Percentiles rank a stretch among this genome's conserved stretches.
Conservation (phyloP, 164 flowering plant genomes). For the Akebia trifoliata region DNA sequence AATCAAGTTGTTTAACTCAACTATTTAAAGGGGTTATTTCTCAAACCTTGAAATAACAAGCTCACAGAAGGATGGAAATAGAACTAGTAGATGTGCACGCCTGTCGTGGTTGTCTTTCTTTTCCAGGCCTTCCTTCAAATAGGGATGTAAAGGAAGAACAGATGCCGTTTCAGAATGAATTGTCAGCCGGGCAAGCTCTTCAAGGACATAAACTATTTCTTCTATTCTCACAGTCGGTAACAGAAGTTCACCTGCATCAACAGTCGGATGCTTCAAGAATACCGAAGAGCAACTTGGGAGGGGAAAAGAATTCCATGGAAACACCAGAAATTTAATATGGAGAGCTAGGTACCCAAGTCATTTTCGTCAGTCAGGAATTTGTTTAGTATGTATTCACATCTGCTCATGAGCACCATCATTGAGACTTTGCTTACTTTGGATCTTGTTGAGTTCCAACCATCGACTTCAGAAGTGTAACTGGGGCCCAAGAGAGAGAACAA, state of each 20-base stretch:
- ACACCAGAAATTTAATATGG: neutral
- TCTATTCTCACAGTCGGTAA: constrained; percentile 73
- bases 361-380: constrained; percentile 70
- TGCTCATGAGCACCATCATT: constrained; percentile 47
- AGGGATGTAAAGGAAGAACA: constrained; percentile 54
- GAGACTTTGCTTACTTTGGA: constrained; percentile 74
- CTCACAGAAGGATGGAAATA: constrained; percentile 80
- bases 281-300: neutral
- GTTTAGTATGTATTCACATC: constrained; percentile 75
- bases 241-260: constrained; percentile 57
- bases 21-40: neutral
- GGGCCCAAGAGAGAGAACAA: constrained; percentile 4
- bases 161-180: constrained; percentile 67
- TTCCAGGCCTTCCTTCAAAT: constrained; percentile 38
- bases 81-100: constrained; percentile 68
- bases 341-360: constrained; percentile 46
- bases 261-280: constrained; percentile 5
- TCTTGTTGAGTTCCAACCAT: constrained; percentile 54
- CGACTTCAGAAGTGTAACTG: constrained; percentile 38
- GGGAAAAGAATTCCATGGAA: neutral
- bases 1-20: neutral
- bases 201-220: constrained; percentile 65
- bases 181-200: constrained; percentile 57
- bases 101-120: constrained; percentile 28
- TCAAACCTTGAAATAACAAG: constrained; percentile 80